Evolutionary conservation across 192 early-diverging fungal genomes (phyloP).

Genomic region (Funneliformis mosseae): DNA sequence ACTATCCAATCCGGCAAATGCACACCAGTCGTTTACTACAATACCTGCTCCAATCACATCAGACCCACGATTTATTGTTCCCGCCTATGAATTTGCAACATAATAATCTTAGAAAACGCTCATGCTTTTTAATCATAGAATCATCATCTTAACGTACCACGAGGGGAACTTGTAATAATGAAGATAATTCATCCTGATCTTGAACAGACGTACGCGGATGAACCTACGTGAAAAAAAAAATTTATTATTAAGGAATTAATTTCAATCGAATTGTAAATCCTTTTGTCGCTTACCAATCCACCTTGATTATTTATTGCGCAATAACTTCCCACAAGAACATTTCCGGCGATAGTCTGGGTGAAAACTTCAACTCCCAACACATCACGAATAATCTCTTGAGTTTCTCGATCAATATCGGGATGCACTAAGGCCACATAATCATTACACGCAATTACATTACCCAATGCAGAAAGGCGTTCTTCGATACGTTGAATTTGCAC

Average conservation of each 20-base stretch:
- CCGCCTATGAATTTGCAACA: conserved; percentile 60
- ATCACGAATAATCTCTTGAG: conserved; percentile 99
- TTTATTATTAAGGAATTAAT: not conserved
- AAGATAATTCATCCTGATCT: conserved; percentile 98
- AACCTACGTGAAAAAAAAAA: conserved; percentile 30
- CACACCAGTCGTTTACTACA: conserved; percentile 98
- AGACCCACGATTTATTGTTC: conserved; percentile 98
- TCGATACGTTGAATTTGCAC: conserved; percentile 96
- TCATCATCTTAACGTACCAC: conserved; percentile 49
- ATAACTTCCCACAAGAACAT: conserved; percentile 95
- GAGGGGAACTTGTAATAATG: conserved; percentile 94
- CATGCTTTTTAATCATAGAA: not conserved
- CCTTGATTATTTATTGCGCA: conserved; percentile 97
- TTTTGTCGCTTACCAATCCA: conserved; percentile 66
- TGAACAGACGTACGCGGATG: conserved; percentile 94
- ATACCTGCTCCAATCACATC: conserved; percentile 96
- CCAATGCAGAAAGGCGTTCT: conserved; percentile 95
- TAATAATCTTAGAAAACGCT: not conserved
- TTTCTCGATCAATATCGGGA: conserved; percentile 97
- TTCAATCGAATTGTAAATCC: not conserved
- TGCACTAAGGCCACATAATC: conserved; percentile 99
- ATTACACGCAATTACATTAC: conserved; percentile 99
- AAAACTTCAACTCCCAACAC: conserved; percentile 98
- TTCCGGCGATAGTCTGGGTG: conserved; percentile 96
- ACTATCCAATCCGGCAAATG: conserved; percentile 96